Base-by-base conservation (phyloP, 345 rosid genomes). In the Salix dunnii region DNA sequence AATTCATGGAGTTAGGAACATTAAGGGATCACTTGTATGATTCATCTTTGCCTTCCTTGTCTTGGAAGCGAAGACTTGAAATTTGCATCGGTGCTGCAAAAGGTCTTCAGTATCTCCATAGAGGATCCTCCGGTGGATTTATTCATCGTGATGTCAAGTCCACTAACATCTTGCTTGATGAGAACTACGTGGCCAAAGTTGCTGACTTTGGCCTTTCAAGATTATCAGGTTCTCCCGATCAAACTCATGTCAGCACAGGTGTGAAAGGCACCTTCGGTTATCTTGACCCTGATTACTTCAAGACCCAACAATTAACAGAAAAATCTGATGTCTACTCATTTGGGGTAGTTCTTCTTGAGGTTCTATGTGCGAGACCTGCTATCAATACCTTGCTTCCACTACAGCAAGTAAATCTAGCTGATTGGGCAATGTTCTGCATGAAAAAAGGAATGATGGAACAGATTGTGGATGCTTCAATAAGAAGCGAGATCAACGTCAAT, bases 161-260 rank as follows among this genome's bases (percentile, higher is more conserved):
- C 46, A 87, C 93, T n/a, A 90, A 88, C 76, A 87, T 90, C 68
- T 65, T 90, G 82, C 87, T 90, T 6, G 87, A 87, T 16, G 78
- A 82, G 70, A 78, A 80, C 64, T 78, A 64, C 21, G 75, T 83
- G 5, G 91, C 91, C 1, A 89, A 89, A 79, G 91, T 90, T 10
- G 88, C 88, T 10, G 93, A 90, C 68, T 90, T 90, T 31, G 91
- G 93, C 28, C 89, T 88, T 48, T 90, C 91, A 53, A 90, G 76
- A n/a, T 66, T 66, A 40, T 76, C 73, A 1, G 84, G 87, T 23
- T 67, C 78, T 23, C 65, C 72, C 3, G 86, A 79, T 73, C 81
- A 77, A 63, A 72, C 76, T 20, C 87, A 87, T 65, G 84, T 81
- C 36, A 86, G 85, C 76, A 83, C 85, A 12, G 78, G 36, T 17